Percentiles rank a stretch among this genome's conserved stretches.
Evolutionary conservation across 805 yeast species (phyloP).

Genomic region (Ogataea pilisensis): DNA sequence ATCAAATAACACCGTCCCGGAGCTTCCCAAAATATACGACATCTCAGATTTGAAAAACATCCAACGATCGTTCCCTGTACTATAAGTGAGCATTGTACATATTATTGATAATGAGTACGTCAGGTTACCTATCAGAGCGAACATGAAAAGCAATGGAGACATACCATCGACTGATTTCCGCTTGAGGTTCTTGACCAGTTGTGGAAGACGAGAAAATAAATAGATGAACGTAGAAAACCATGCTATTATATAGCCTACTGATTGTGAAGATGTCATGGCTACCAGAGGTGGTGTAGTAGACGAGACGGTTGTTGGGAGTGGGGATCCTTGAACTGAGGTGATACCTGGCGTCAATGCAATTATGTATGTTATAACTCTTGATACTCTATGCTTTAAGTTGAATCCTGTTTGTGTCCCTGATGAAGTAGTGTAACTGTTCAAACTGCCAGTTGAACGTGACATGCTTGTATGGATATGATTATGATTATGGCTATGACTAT

Average conservation of each 20-base stretch:
- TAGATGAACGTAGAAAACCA: constrained; percentile 80
- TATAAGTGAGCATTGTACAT: constrained; percentile 51
- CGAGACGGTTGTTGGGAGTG: too few relatives aligned
- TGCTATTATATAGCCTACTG: constrained; percentile 46
- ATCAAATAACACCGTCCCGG: constrained; percentile 83
- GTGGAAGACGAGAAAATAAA: constrained; percentile 79
- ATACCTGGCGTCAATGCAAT: neutral
- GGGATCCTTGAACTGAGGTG: neutral
- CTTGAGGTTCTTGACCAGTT: constrained; percentile 66
- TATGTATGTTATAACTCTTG: neutral
- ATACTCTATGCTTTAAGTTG: neutral
- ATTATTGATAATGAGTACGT: constrained; percentile 75
- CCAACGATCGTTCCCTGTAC: constrained; percentile 32
- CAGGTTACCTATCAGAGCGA: constrained; percentile 75
- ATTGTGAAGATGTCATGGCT: too few relatives aligned
- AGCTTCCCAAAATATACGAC: constrained; percentile 80
- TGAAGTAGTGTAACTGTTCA: too few relatives aligned
- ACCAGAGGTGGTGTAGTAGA: too few relatives aligned
- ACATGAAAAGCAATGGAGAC: constrained; percentile 72
- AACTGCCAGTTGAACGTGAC: neutral
- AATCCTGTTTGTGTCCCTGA: neutral
- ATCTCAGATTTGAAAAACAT: constrained; percentile 62
- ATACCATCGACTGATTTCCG: constrained; percentile 85
- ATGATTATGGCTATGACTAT: neutral
- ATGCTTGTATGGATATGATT: neutral